Evolutionary conservation across 257 asterid species (phyloP).

Genomic region (Ligustrum vulgare): DNA sequence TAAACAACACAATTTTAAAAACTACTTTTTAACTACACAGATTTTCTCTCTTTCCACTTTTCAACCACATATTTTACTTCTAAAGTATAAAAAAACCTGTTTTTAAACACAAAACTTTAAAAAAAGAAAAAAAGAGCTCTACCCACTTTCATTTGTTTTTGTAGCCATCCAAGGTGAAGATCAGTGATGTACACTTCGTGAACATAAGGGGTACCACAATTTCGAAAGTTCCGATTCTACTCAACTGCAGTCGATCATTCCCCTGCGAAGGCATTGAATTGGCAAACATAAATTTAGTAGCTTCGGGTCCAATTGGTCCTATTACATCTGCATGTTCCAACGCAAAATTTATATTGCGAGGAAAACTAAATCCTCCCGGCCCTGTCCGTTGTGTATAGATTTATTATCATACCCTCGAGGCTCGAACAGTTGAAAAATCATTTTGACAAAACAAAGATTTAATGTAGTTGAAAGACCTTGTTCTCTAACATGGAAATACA

Average conservation of each 20-base stretch:
- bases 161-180: constrained; percentile 64
- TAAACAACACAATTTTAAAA: too few species aligned
- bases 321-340: constrained; percentile 31
- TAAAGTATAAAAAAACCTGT: too few species aligned
- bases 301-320: background rate
- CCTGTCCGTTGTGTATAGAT: constrained; percentile 26
- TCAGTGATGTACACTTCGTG: constrained; percentile 51
- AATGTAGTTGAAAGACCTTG: too few species aligned
- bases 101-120: too few species aligned
- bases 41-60: too few species aligned
- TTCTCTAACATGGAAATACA: too few species aligned
- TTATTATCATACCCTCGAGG: too few species aligned
- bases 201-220: constrained; percentile 61
- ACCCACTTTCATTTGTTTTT: background rate
- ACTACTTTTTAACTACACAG: too few species aligned
- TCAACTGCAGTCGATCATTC: constrained; percentile 55
- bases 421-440: too few species aligned
- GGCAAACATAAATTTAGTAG: constrained; percentile 41
- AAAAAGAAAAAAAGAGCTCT: too few species aligned
- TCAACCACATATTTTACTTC: too few species aligned
- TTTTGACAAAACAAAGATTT: too few species aligned
- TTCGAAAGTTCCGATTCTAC: constrained; percentile 27
- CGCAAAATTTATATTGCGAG: constrained; percentile 28
- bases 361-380: constrained; percentile 26
- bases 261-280: constrained; percentile 63